Conservation (phyloP, 345 rosid genomes). For the Rubroshorea leprosula region DNA sequence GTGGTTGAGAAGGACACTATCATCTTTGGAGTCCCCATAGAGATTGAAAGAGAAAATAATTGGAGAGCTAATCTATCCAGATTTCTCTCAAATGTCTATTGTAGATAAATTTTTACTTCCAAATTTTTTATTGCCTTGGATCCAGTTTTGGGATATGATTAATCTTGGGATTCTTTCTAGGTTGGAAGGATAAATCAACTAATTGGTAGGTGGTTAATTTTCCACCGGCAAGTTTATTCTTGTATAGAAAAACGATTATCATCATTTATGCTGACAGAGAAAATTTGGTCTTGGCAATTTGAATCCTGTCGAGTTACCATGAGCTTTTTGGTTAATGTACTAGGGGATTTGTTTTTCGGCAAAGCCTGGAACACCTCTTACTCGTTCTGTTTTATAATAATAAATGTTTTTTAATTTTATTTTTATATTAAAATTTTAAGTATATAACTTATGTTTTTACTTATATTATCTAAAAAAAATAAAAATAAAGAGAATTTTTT, state of each 20-base stretch:
- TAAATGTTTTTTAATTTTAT: too few relatives aligned
- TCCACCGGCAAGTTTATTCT: constrained; percentile 27
- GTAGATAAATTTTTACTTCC: constrained; percentile 36
- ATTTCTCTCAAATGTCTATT: constrained; percentile 8
- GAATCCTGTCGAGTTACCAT: too few relatives aligned
- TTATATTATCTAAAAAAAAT: too few relatives aligned
- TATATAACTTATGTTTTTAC: too few relatives aligned
- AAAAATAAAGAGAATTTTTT: too few relatives aligned
- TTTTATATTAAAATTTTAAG: too few relatives aligned
- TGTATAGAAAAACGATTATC: constrained; percentile 26
- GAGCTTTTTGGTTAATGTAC: too few relatives aligned
- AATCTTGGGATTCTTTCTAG: neutral
- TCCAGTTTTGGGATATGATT: constrained; percentile 24
- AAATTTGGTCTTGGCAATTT: too few relatives aligned
- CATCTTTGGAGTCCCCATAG: constrained; percentile 36
- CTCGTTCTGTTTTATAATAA: too few relatives aligned
- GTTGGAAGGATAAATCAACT: constrained; percentile 9
- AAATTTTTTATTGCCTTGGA: neutral
- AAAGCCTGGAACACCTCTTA: too few relatives aligned
- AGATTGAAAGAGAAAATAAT: constrained; percentile 6
- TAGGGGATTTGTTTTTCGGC: too few relatives aligned
- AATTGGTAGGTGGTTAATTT: constrained; percentile 26
- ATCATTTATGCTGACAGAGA: constrained; percentile 12
- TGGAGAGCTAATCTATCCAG: neutral
- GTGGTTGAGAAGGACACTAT: constrained; percentile 40